Evolutionary conservation across 495 filamentous ascomycete species (phyloP), one percentile per base, ranked within the genome.

Genomic region (Penicillium atrosanguineum): DNA sequence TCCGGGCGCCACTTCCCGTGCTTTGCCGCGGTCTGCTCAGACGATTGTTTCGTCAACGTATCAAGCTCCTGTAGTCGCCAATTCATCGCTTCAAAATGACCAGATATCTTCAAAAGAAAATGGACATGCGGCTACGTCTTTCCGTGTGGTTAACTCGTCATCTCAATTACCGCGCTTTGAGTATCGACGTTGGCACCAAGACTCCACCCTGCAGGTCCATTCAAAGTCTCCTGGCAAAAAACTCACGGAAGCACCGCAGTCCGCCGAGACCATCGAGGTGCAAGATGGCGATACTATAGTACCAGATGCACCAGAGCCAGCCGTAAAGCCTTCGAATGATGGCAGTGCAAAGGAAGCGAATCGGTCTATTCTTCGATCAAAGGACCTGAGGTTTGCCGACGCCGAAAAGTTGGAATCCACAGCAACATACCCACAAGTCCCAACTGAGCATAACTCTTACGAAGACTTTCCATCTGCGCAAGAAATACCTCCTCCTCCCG

Each of bases 131-230:
- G 60, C 63, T 12, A 51, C 52, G 2, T 74, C 75, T 7, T 48
- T 77, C 29, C 60, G 58, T 40, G 62, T 76, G 4, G 43, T 71
- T 19, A 63, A 71, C 44, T 74, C 76, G 11, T 72, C 74, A 5
- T 78, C 76, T 12, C 70, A 75, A 43, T 55, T 77, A 48, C 67
- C 72, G 1, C 70, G 71, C 48, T 80, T 79, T 53, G 68, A 75
- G 59, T 80, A 78, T 58, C 68, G 73, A n/a, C 56, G 63, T n/a
- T 62, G 55, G 46, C 66, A 62, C 37, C 44, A 37, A 7, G 8
- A 42, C 6, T 54, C 50, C 19, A 50, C 38, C 21, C 42, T 57
- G 11, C 26, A 48, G 3, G 20, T 15, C 1, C 16, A 39, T 9
- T 15, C 31, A 18, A 50, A 52, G 14, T 56, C 53, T 19, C 39